phyloP scores from a whole-genome alignment of 805 yeast species.

The Wickerhamomyces alni region DNA sequence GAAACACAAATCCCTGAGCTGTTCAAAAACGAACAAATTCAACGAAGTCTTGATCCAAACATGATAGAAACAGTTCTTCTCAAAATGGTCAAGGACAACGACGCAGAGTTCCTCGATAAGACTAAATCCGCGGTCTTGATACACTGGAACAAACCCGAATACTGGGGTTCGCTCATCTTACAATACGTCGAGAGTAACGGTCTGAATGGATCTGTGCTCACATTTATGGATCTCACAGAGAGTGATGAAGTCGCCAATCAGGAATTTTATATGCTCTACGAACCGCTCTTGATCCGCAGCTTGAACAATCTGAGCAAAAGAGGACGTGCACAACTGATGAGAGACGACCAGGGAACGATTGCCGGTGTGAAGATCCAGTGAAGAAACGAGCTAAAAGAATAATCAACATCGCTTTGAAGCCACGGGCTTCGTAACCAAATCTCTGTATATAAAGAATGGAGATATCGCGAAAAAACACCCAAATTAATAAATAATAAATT shows the following conservation, averaged over 20 bases:
- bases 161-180: constrained; percentile 57
- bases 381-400: too few species aligned
- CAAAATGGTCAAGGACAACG: constrained; percentile 47
- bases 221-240: constrained; percentile 72
- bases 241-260: constrained; percentile 53
- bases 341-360: constrained; percentile 57
- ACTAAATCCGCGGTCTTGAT: constrained; percentile 38
- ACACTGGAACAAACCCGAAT: constrained; percentile 64
- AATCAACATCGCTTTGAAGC: too few species aligned
- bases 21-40: constrained; percentile 46
- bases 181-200: constrained; percentile 78
- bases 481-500: too few species aligned
- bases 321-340: constrained; percentile 68
- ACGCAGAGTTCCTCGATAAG: constrained; percentile 47
- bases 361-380: constrained; percentile 74
- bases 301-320: constrained; percentile 54
- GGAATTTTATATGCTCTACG: constrained; percentile 60
- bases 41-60: constrained; percentile 48
- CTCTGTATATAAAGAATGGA: too few species aligned
- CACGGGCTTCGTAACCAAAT: not conserved
- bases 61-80: constrained; percentile 51
- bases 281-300: constrained; percentile 44
- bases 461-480: too few species aligned
- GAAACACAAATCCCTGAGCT: constrained; percentile 24
- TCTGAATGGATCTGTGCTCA: constrained; percentile 68